Percentiles rank a stretch among this genome's conserved stretches.
These are phyloP conservation scores for Hyphodiscus sp. DNA, from an alignment of 2,329 filamentous ascomycete genomes.

Conservation along the genomic window DNA sequence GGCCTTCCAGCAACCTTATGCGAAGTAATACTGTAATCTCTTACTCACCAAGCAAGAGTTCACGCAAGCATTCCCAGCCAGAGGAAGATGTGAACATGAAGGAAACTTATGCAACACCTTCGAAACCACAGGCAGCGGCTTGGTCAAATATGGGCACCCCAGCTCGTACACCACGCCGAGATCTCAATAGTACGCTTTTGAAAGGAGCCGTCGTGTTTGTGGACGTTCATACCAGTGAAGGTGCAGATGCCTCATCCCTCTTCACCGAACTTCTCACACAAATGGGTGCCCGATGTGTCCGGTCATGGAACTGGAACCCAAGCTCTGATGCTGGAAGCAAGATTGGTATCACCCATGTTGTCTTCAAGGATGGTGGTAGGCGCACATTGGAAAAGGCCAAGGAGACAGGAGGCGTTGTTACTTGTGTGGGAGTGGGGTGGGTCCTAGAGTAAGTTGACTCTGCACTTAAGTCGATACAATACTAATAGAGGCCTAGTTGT, in stretches of 20 bases:
- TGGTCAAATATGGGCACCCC: slow-evolving; percentile 53
- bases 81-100: slow-evolving; percentile 11
- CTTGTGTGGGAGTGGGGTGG: slow-evolving; percentile 84
- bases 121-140: slow-evolving; percentile 42
- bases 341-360: slow-evolving; percentile 77
- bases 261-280: slow-evolving; percentile 73
- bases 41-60: slow-evolving; percentile 44
- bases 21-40: slow-evolving; percentile 48
- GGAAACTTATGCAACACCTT: slow-evolving; percentile 25
- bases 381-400: slow-evolving; percentile 76
- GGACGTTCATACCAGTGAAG: slow-evolving; percentile 77
- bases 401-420: slow-evolving; percentile 64
- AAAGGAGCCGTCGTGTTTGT: slow-evolving; percentile 73
- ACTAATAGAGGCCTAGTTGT: slow-evolving; percentile 46
- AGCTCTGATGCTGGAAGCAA: slow-evolving; percentile 36
- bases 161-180: slow-evolving; percentile 47
- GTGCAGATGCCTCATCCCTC: slow-evolving; percentile 71
- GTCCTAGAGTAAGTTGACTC: slow-evolving; percentile 67
- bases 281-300: slow-evolving; percentile 77
- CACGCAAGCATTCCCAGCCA: slow-evolving; percentile 4
- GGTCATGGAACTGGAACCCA: slow-evolving; percentile 65
- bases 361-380: slow-evolving; percentile 82
- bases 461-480: slow-evolving; percentile 16
- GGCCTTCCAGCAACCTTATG: slow-evolving; percentile 35
- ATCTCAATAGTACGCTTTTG: slow-evolving; percentile 49